These are phyloP conservation scores for Herpomyces periplanetae DNA, from an alignment of 2,329 filamentous ascomycete genomes.

Conservation along the genomic window DNA sequence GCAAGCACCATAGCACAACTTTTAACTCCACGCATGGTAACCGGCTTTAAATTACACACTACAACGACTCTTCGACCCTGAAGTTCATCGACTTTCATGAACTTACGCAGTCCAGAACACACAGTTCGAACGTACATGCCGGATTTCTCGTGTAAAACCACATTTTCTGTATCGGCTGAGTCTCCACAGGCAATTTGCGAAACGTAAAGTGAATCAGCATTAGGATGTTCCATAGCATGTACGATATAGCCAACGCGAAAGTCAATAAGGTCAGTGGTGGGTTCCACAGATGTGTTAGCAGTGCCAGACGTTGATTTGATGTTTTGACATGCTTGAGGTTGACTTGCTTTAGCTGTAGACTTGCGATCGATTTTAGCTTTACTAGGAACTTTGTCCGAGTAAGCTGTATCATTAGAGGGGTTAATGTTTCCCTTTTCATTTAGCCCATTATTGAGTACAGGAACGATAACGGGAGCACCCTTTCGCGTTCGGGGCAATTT, in stretches of 20 bases:
- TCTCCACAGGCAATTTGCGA: slow-evolving; percentile 86
- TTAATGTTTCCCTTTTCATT: no score
- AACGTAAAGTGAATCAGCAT: slow-evolving; percentile 79
- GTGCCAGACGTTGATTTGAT: slow-evolving; percentile 18
- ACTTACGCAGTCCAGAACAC: slow-evolving; percentile 77
- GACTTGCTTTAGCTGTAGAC: no score
- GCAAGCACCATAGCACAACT: slow-evolving; percentile 67
- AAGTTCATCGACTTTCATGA: slow-evolving; percentile 78
- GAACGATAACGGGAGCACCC: no score
- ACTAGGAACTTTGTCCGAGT: no score
- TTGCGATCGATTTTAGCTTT: no score
- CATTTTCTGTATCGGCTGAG: slow-evolving; percentile 46
- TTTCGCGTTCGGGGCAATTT: no score
- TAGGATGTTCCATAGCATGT: slow-evolving; percentile 74
- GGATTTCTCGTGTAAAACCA: slow-evolving; percentile 53
- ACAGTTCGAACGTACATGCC: slow-evolving; percentile 74
- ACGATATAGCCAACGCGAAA: slow-evolving; percentile 88
- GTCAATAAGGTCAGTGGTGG: slow-evolving; percentile 59
- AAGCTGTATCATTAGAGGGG: no score
- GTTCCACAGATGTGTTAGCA: slow-evolving; percentile 30
- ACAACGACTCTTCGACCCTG: slow-evolving; percentile 77
- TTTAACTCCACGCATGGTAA: slow-evolving; percentile 81
- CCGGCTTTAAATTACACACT: slow-evolving; percentile 90
- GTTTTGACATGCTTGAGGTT: slow-evolving; percentile 22
- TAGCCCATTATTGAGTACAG: no score